A percentile compares a stretch with the other conserved stretches of the same genome.
phyloP scores from a whole-genome alignment of 2,329 filamentous ascomycete genomes.

The Juglanconis oblonga region DNA sequence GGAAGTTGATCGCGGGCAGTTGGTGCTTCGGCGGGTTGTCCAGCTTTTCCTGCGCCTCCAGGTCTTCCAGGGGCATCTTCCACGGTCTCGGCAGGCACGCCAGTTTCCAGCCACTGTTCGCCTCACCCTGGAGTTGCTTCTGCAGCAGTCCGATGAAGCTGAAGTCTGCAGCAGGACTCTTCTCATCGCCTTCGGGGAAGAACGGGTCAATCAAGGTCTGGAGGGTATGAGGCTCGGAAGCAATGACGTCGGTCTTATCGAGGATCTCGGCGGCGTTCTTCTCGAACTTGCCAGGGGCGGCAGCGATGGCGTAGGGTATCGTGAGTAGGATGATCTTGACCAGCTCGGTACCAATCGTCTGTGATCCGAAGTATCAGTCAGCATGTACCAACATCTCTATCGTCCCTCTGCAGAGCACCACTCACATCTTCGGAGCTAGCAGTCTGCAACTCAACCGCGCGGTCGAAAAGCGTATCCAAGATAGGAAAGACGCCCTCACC shows the following conservation, averaged over 20 bases:
- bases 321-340: conserved; percentile 96
- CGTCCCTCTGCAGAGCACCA: conserved; percentile 19
- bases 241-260: conserved; percentile 93
- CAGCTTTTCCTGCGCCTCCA: conserved; percentile 58
- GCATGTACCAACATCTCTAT: not conserved
- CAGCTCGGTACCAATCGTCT: conserved; percentile 76
- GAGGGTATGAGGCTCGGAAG: conserved; percentile 79
- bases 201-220: conserved; percentile 87
- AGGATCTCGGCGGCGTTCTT: conserved; percentile 71
- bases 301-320: conserved; percentile 83
- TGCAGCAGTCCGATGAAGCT: conserved; percentile 81
- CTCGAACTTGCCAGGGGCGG: conserved; percentile 66
- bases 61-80: conserved; percentile 60
- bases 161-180: conserved; percentile 58
- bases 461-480: conserved; percentile 83
- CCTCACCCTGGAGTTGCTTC: conserved; percentile 78
- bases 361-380: not conserved
- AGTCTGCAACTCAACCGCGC: conserved; percentile 90
- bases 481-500: conserved; percentile 83
- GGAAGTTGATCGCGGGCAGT: conserved; percentile 74
- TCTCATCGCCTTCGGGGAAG: conserved; percentile 59
- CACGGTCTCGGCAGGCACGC: conserved; percentile 66
- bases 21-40: conserved; percentile 67
- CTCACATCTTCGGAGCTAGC: conserved; percentile 88
- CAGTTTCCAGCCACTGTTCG: conserved; percentile 71